Conservation (phyloP, 2,329 filamentous ascomycete genomes). For the Arachnomyces sp. region DNA sequence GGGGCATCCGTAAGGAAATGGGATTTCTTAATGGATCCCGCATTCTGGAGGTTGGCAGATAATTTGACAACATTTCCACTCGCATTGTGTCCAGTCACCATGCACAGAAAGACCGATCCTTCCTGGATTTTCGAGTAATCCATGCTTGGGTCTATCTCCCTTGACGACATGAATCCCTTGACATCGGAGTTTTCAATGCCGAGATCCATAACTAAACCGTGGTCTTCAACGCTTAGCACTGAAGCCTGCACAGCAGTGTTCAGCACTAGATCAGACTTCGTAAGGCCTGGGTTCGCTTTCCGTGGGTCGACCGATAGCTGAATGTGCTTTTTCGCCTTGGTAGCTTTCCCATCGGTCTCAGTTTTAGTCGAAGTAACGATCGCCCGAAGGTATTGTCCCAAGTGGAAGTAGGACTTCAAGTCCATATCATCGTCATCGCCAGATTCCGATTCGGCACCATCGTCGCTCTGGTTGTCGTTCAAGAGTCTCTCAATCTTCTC, state of each 20-base stretch:
- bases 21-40: conserved; percentile 58
- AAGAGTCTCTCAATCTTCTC: conserved; percentile 61
- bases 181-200: conserved; percentile 61
- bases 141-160: conserved; percentile 62
- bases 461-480: conserved; percentile 51
- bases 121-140: conserved; percentile 64
- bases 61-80: conserved; percentile 82
- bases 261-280: conserved; percentile 61
- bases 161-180: conserved; percentile 76
- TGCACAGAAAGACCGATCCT: conserved; percentile 75
- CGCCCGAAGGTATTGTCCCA: conserved; percentile 83
- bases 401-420: conserved; percentile 62
- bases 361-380: conserved; percentile 72
- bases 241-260: conserved; percentile 80
- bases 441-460: conserved; percentile 37
- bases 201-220: conserved; percentile 88
- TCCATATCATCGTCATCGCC: conserved; percentile 54
- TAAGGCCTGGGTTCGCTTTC: conserved; percentile 67
- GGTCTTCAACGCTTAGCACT: conserved; percentile 87
- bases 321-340: conserved; percentile 69
- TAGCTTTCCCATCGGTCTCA: conserved; percentile 36
- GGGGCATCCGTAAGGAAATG: conserved; percentile 66
- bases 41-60: conserved; percentile 61
- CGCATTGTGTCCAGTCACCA: conserved; percentile 64
- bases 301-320: conserved; percentile 77